These are phyloP conservation scores for Perilla frutescens DNA, from an alignment of 257 asterid genomes.

Conservation along the genomic window DNA sequence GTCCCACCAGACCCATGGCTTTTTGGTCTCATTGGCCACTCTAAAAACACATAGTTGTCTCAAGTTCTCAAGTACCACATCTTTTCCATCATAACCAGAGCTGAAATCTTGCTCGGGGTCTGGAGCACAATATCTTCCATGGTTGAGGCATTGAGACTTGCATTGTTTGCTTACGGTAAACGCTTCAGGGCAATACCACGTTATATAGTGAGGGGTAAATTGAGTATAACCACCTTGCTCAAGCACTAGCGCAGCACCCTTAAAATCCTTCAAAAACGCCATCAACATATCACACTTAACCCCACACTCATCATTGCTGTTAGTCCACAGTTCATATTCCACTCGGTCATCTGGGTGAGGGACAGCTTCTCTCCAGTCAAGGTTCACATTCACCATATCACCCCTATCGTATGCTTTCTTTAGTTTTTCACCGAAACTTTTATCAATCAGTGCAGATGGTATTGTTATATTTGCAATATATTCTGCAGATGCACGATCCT, in stretches of 20 bases:
- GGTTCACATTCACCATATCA: constrained; percentile 58
- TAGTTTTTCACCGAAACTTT: constrained; percentile 49
- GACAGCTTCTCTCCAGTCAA: constrained; percentile 65
- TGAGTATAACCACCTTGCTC: constrained; percentile 62
- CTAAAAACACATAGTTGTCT: constrained; percentile 59
- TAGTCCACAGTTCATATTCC: constrained; percentile 61
- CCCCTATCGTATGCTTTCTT: constrained; percentile 46
- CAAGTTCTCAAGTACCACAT: constrained; percentile 55
- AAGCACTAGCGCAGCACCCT: constrained; percentile 60
- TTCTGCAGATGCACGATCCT: constrained; percentile 46
- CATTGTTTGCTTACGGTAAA: constrained; percentile 57
- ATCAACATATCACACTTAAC: constrained; percentile 56
- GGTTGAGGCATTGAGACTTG: constrained; percentile 59
- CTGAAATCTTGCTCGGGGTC: constrained; percentile 64
- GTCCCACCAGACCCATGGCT: constrained; percentile 64
- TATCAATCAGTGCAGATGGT: constrained; percentile 56
- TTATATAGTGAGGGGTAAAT: constrained; percentile 56
- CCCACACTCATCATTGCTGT: constrained; percentile 57
- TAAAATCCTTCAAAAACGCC: constrained; percentile 55
- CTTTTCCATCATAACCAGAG: constrained; percentile 61
- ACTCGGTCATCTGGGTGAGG: constrained; percentile 64
- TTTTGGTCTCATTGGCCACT: constrained; percentile 50
- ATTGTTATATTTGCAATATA: constrained; percentile 55
- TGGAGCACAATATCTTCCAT: constrained; percentile 60
- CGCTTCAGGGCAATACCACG: constrained; percentile 64